Percentiles rank a stretch among this genome's conserved stretches.
Conservation (phyloP, 345 rosid species). For the Syzygium grande region DNA sequence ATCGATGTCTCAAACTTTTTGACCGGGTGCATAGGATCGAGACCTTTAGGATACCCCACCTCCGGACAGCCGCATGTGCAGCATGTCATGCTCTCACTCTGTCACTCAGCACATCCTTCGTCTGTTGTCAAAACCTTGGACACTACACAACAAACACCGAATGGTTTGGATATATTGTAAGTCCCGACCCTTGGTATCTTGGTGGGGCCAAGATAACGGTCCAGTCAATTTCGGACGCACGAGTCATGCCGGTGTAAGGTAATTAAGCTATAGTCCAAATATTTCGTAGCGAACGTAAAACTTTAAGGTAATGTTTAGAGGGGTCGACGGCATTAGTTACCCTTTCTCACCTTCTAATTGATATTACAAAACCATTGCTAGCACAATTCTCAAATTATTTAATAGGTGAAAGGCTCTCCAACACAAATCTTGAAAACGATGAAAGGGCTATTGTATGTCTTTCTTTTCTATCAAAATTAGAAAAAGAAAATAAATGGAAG, state of each 20-base stretch:
- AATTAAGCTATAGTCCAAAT: neutral
- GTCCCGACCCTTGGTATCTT: neutral
- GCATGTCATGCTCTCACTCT: neutral
- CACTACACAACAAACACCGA: neutral
- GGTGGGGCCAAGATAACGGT: neutral
- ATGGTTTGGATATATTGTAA: neutral
- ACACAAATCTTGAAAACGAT: neutral
- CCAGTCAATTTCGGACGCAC: neutral
- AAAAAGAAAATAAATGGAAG: neutral
- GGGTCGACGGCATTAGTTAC: neutral
- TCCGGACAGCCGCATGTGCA: neutral
- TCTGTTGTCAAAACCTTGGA: neutral
- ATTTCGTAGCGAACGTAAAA: neutral
- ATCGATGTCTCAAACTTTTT: neutral
- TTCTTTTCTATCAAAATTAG: neutral
- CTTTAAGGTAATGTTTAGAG: neutral
- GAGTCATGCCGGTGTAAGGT: neutral
- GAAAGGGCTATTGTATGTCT: neutral
- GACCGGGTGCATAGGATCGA: neutral
- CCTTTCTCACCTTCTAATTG: neutral
- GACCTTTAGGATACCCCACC: neutral
- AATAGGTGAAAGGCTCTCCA: neutral
- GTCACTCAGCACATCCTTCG: neutral
- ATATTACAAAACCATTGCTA: neutral
- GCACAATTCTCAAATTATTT: neutral